Base-by-base conservation (phyloP, 352 stramenopile species). In the Phytopythium litorale region DNA sequence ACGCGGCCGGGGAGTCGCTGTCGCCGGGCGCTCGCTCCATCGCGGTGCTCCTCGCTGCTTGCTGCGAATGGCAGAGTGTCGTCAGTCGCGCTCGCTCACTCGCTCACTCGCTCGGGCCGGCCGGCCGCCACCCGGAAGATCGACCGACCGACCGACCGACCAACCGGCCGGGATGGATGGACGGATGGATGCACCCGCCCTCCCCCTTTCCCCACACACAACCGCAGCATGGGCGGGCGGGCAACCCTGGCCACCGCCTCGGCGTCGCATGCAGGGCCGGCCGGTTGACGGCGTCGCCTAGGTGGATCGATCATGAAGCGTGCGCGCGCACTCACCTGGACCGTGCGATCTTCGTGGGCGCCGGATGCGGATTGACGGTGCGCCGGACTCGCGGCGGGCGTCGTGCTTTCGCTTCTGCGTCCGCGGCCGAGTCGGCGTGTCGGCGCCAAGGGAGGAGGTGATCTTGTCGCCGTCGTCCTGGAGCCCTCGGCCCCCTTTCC, bases 181-280 rank as follows among this genome's bases (percentile, higher is more conserved):
- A 42, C 51, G 52, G 52, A 58, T 58, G 52, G 52, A 58, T 58
- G 32, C 52, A 58, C 30, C 32, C 35, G n/a, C 52, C 32, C 35
- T 42, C 52, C 52, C 52, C 52, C n/a, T n/a, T 45, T 43, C n/a
- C 38, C 32, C 42, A 19, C 32, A 57, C 51, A 52, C 45, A 33
- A n/a, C 16, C 19, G n/a, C n/a, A 45, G 35, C 38, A 45, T 19
- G 28, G 28, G 7, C 8, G 43, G 7, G 7, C 25, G 9, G 15
- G 48, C 23, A 54, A 54, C 48, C 48, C 48, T 54, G 18, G 48
- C 25, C 48, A 28, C 48, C 11, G 30, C 23, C 23, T 23, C 42
- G 21, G 21, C 46, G 3, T 28, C 19, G 21, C 45, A 52, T 9
- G 45, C 21, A 33, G 28, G 28, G 7, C 12, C 35, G 21, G 35